Evolutionary conservation across 2,329 filamentous ascomycete genomes (phyloP).

Genomic region (Xylariaceae sp.): DNA sequence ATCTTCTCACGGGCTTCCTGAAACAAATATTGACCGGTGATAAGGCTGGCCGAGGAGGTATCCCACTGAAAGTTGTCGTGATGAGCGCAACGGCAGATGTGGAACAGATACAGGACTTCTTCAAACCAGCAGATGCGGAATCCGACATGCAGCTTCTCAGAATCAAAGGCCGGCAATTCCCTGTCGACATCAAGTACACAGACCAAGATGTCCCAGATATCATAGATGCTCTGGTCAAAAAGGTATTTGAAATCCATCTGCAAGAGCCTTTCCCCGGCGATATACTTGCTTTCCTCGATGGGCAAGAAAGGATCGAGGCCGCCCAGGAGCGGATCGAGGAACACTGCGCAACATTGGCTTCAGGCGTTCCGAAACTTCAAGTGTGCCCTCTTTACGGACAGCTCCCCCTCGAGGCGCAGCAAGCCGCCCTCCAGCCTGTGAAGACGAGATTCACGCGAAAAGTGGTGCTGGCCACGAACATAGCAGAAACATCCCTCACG

Average conservation of each 20-base stretch:
- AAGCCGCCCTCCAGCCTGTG: slow-evolving; percentile 73
- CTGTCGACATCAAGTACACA: slow-evolving; percentile 72
- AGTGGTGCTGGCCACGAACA: slow-evolving; percentile 88
- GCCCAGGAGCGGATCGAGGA: slow-evolving; percentile 76
- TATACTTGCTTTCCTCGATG: slow-evolving; percentile 84
- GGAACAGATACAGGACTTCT: slow-evolving; percentile 69
- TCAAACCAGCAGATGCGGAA: slow-evolving; percentile 30
- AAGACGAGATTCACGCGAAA: slow-evolving; percentile 70
- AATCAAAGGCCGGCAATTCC: slow-evolving; percentile 81
- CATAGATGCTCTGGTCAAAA: slow-evolving; percentile 71
- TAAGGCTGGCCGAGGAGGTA: slow-evolving; percentile 57
- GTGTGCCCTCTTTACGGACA: slow-evolving; percentile 84
- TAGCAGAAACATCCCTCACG: slow-evolving; percentile 96
- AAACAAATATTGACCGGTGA: slow-evolving; percentile 63
- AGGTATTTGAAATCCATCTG: slow-evolving; percentile 78
- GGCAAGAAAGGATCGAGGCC: slow-evolving; percentile 85
- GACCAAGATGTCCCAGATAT: slow-evolving; percentile 70
- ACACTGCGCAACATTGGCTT: slow-evolving; percentile 63
- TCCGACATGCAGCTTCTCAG: slow-evolving; percentile 40
- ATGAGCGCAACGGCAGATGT: slow-evolving; percentile 98
- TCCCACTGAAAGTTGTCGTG: slow-evolving; percentile 78
- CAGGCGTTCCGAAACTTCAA: slow-evolving; percentile 63
- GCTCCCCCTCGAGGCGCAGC: slow-evolving; percentile 77
- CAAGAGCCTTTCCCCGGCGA: slow-evolving; percentile 90
- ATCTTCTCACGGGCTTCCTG: slow-evolving; percentile 82